Evolutionary conservation across 306 rosid species (phyloP), one percentile per base, ranked within the genome.

Genomic region (Mucuna pruriens): DNA sequence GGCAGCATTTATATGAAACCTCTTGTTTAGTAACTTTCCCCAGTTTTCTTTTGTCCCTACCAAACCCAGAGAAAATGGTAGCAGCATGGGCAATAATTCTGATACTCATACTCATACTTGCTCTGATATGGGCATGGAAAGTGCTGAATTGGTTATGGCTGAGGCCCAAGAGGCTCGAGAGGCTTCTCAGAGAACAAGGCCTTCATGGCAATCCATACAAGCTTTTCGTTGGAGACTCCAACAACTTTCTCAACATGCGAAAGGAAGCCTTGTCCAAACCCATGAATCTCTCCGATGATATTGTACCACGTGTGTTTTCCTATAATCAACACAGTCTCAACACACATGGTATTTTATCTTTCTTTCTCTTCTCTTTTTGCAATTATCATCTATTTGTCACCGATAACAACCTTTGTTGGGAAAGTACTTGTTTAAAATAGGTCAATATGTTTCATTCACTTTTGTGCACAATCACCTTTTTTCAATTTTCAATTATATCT

Each of bases 81-180:
- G 80, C 60, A 81, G 1, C 54, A 74, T 23, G 55, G 58, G 19
- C 48, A 38, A 38, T 11, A 19, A 55, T 7, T 61, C 20, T 52
- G 12, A 13, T n/a, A 0, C 6, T 54, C 7, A 29, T 46, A 15
- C 15, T 64, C 2, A 9, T 62, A 62, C 36, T 68, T n/a, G 19
- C 2, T 71, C 34, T 83, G 26, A 48, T 75, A 25, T 84, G 79
- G 78, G 46, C 38, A 70, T 90, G 97, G 97, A 88, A 42, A 25
- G 22, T 76, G 62, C 25, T 88, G 63, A 83, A 73, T 5, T 71
- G 71, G 91, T 23, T 88, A 3, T 92, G 97, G 94, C 10, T 91
- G 4, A 82, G 16, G 55, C 97, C 97, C 0, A 91, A 84, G 78
- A 83, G 39, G 49, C 60, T 90, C 0, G 97, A 92, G 62, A 84